Percentiles rank a stretch among this genome's conserved stretches.
phyloP scores from a whole-genome alignment of 148 eudicot genomes.

The Silene latifolia region DNA sequence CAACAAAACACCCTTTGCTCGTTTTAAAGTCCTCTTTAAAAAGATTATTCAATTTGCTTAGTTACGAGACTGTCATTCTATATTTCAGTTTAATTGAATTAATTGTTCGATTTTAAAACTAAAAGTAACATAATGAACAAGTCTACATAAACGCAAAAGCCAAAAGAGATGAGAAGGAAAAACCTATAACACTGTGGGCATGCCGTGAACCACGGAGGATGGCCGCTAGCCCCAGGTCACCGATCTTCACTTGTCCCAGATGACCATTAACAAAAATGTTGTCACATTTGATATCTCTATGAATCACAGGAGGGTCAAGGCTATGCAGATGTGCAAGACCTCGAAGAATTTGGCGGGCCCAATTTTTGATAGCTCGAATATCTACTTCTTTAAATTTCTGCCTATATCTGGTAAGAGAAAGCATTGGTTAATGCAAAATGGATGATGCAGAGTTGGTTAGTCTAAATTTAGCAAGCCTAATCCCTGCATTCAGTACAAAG shows the following conservation, averaged over 20 bases:
- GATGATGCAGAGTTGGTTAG: not conserved
- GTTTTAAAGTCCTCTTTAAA: not conserved
- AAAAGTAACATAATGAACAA: not conserved
- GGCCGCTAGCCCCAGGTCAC: slow-evolving; percentile 32
- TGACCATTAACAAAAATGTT: slow-evolving; percentile 39
- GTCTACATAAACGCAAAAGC: not conserved
- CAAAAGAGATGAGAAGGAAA: slow-evolving; percentile 1
- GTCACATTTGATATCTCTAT: slow-evolving; percentile 37
- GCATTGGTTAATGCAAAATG: not conserved
- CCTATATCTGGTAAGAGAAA: slow-evolving; percentile 50
- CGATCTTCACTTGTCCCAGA: slow-evolving; percentile 31
- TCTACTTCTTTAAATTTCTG: slow-evolving; percentile 58
- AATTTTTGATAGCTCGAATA: slow-evolving; percentile 31
- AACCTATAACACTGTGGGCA: slow-evolving; percentile 13
- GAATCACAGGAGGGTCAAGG: slow-evolving; percentile 32
- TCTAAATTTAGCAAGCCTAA: not conserved
- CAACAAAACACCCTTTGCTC: not conserved
- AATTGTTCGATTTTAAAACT: not conserved
- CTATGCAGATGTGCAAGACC: slow-evolving; percentile 35
- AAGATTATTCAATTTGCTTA: not conserved
- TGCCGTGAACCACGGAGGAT: slow-evolving; percentile 16
- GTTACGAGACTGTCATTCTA: not conserved
- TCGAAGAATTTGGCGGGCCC: slow-evolving; percentile 33
- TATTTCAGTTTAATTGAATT: not conserved
- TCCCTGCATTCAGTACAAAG: too few relatives aligned